These are phyloP conservation scores for Candida rishiriensis DNA, from an alignment of 805 yeast genomes.

Conservation along the genomic window DNA sequence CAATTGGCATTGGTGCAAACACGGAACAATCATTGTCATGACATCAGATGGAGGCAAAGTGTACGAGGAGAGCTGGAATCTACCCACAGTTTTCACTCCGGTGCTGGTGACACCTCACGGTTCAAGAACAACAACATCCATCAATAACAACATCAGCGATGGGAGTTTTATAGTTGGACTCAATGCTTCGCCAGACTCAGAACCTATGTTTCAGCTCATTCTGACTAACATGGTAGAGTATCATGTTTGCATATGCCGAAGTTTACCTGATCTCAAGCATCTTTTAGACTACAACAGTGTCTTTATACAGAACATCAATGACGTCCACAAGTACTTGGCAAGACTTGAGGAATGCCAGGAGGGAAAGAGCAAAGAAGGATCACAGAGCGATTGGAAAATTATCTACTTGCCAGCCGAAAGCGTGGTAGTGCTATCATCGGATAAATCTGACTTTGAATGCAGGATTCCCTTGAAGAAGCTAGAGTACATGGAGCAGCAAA, in stretches of 20 bases:
- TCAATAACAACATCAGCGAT: background rate
- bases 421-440: background rate
- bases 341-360: too few relatives aligned
- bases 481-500: background rate
- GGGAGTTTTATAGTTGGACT: background rate
- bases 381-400: too few relatives aligned
- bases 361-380: too few relatives aligned
- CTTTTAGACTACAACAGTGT: constrained; percentile 1
- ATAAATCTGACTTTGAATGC: constrained; percentile 8
- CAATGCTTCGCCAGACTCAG: background rate
- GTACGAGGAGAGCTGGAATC: background rate
- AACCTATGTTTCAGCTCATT: background rate
- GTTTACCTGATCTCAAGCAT: background rate
- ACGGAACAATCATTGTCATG: background rate
- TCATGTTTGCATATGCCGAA: background rate
- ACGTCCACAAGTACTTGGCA: background rate
- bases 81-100: background rate
- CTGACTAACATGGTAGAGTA: constrained; percentile 1
- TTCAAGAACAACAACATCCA: background rate
- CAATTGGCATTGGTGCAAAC: too few relatives aligned
- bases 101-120: background rate
- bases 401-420: too few relatives aligned
- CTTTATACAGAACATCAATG: background rate
- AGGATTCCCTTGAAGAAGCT: constrained; percentile 6
- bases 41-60: too few relatives aligned